phyloP scores from a whole-genome alignment of 2,329 filamentous ascomycete genomes.

The Aspergillus ochraceoroseus region DNA sequence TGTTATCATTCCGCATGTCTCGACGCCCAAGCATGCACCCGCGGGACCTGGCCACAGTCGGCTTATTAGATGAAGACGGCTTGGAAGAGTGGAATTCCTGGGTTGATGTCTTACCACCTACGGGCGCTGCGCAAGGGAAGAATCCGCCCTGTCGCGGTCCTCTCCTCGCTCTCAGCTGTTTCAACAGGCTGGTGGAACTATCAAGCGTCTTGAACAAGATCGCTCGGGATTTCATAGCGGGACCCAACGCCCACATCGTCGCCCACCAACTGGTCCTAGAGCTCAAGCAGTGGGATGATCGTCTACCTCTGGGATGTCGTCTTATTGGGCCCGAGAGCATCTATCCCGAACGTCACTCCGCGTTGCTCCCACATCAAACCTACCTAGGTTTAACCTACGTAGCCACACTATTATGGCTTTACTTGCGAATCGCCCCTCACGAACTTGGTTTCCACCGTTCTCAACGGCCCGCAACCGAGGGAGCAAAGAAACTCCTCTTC shows the following conservation, averaged over 20 bases:
- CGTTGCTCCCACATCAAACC: slow-evolving; percentile 39
- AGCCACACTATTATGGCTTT: slow-evolving; percentile 37
- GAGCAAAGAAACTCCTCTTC: slow-evolving; percentile 37
- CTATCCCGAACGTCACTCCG: slow-evolving; percentile 35
- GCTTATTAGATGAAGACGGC: slow-evolving; percentile 58
- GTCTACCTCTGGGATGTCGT: slow-evolving; percentile 35
- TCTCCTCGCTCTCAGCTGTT: slow-evolving; percentile 49
- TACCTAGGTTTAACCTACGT: slow-evolving; percentile 38
- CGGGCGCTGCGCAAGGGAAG: slow-evolving; percentile 25
- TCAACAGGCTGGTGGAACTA: slow-evolving; percentile 49
- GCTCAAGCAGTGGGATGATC: slow-evolving; percentile 37
- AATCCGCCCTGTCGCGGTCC: slow-evolving; percentile 35
- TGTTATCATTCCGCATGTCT: slow-evolving; percentile 48
- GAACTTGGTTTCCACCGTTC: slow-evolving; percentile 30
- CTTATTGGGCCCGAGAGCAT: slow-evolving; percentile 36
- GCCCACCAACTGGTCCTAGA: slow-evolving; percentile 36
- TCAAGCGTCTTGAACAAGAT: slow-evolving; percentile 37
- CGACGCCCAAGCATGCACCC: slow-evolving; percentile 44
- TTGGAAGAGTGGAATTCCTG: slow-evolving; percentile 72
- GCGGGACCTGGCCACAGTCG: slow-evolving; percentile 47
- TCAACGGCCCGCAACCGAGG: slow-evolving; percentile 33
- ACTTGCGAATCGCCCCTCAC: slow-evolving; percentile 31
- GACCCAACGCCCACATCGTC: slow-evolving; percentile 28
- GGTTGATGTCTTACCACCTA: slow-evolving; percentile 47
- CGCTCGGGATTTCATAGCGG: slow-evolving; percentile 28